phyloP scores from a whole-genome alignment of 2,329 filamentous ascomycete genomes.

The Onygenales sp. region DNA sequence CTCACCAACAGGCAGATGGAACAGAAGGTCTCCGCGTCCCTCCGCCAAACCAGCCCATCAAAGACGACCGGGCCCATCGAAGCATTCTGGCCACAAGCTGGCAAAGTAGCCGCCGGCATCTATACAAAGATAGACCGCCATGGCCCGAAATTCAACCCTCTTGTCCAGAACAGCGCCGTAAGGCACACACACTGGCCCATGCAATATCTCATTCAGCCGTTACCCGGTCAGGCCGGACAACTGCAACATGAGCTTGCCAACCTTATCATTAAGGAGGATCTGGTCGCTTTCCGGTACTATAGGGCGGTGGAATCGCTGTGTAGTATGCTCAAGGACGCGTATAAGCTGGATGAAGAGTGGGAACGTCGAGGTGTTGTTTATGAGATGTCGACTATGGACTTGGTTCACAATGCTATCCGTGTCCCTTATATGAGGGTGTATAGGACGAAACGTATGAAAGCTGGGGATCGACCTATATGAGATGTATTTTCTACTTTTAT shows the following conservation, averaged over 20 bases:
- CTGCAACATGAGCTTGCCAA: constrained; percentile 19
- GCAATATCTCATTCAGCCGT: no score
- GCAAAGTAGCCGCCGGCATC: constrained; percentile 10
- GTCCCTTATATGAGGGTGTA: constrained; percentile 13
- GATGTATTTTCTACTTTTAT: no score
- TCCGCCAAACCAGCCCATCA: constrained; percentile 17
- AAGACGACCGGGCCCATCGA: constrained; percentile 9
- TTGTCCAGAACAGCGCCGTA: constrained; percentile 25
- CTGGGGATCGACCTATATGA: neutral
- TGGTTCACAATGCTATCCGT: constrained; percentile 24
- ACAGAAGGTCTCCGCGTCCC: constrained; percentile 20
- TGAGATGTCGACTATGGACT: neutral
- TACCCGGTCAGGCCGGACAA: constrained; percentile 9
- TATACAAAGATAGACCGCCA: constrained; percentile 8
- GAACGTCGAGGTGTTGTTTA: neutral
- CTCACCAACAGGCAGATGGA: constrained; percentile 26
- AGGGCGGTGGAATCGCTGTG: constrained; percentile 16
- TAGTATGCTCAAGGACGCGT: constrained; percentile 28
- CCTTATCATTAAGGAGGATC: constrained; percentile 21
- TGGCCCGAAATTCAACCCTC: constrained; percentile 1
- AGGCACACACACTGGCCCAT: constrained; percentile 12
- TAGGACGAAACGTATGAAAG: constrained; percentile 8
- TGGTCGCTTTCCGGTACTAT: constrained; percentile 16
- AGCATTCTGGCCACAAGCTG: neutral
- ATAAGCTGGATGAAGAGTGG: constrained; percentile 25